Conservation (phyloP, 208 protist genomes). For the Leishmania arabica region DNA sequence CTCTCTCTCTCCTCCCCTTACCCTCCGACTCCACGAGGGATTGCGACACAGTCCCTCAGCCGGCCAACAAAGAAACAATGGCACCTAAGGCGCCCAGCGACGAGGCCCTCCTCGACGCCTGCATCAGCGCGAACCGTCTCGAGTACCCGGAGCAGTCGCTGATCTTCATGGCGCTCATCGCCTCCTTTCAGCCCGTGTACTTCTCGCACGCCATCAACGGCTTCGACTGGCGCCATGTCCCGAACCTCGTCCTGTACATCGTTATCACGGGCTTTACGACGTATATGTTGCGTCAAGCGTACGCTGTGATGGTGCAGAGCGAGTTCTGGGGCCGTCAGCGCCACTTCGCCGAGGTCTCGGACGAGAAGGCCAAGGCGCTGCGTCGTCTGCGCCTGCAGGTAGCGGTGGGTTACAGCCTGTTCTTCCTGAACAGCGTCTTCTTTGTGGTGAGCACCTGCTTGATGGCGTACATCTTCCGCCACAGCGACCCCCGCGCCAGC, state of each 20-base stretch:
- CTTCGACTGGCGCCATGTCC: constrained; percentile 53
- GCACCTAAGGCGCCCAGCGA: constrained; percentile 35
- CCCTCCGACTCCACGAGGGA: not conserved
- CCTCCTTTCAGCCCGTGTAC: constrained; percentile 84
- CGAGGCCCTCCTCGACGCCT: constrained; percentile 77
- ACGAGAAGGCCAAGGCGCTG: constrained; percentile 61
- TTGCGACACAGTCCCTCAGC: not conserved
- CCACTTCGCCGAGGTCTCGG: constrained; percentile 76
- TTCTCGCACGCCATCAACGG: constrained; percentile 86
- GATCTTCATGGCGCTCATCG: constrained; percentile 59
- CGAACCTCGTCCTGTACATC: constrained; percentile 71
- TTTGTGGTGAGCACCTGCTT: constrained; percentile 73
- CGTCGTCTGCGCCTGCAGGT: constrained; percentile 84
- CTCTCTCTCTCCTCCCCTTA: not conserved
- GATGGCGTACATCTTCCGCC: constrained; percentile 86
- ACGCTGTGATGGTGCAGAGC: constrained; percentile 86
- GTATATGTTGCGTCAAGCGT: constrained; percentile 84
- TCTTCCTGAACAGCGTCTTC: constrained; percentile 87
- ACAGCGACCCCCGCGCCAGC: constrained; percentile 77
- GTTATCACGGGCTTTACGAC: constrained; percentile 53
- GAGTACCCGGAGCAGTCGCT: constrained; percentile 79
- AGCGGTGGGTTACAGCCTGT: constrained; percentile 75
- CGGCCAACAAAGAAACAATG: not conserved
- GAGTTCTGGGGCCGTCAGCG: constrained; percentile 91
- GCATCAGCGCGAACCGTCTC: constrained; percentile 85